A percentile compares a stretch with the other conserved stretches of the same genome.
phyloP scores from a whole-genome alignment of 176 grass and related monocot genomes.

The Eragrostis curvula region DNA sequence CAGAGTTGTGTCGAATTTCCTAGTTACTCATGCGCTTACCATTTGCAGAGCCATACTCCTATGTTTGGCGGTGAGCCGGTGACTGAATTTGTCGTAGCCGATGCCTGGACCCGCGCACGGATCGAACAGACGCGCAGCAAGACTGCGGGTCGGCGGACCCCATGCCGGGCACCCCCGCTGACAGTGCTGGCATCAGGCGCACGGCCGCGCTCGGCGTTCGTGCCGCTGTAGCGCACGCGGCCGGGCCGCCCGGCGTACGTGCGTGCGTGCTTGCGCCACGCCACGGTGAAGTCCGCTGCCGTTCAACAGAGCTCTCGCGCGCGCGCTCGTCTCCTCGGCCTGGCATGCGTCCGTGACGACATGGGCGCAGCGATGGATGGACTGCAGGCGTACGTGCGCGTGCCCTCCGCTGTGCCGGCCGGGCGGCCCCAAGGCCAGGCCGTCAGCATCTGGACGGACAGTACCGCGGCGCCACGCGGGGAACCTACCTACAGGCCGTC shows the following conservation, averaged over 20 bases:
- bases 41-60: neutral
- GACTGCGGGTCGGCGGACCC: slow-evolving; percentile 14
- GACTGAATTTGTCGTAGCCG: neutral
- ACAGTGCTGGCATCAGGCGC: slow-evolving; percentile 15
- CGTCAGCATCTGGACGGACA: slow-evolving; percentile 1
- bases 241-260: neutral
- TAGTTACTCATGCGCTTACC: neutral
- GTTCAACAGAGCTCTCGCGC: slow-evolving; percentile 32
- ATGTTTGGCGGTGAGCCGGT: neutral
- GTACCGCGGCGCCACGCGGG: neutral
- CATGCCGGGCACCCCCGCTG: slow-evolving; percentile 12
- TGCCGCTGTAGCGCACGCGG: neutral
- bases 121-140: slow-evolving; percentile 2
- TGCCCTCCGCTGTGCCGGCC: neutral
- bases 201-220: slow-evolving; percentile 18
- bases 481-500: neutral
- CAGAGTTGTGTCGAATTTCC: too few species aligned
- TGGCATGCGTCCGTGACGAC: neutral
- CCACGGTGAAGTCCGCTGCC: neutral
- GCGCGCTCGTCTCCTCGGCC: neutral
- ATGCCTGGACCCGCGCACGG: slow-evolving; percentile 3
- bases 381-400: neutral
- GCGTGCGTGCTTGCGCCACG: neutral
- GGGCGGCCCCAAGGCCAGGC: neutral
- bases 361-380: neutral